A percentile compares a stretch with the other conserved stretches of the same genome.
Evolutionary conservation across 177 flowering plant species (phyloP).

Genomic region (Tripterygium wilfordii): DNA sequence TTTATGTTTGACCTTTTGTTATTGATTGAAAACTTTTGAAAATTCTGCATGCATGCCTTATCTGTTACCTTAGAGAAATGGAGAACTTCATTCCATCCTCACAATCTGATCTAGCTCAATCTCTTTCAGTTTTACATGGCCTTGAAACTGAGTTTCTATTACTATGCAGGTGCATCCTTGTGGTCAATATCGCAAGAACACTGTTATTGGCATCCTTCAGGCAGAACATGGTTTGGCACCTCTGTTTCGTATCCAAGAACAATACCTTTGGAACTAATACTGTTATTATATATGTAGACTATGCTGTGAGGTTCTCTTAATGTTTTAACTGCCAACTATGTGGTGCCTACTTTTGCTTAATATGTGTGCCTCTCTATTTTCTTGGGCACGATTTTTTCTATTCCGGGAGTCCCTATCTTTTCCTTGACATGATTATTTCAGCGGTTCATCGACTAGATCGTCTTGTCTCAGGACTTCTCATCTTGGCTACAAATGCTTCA

Average conservation of each 20-base stretch:
- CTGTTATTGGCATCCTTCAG: slow-evolving; percentile 87
- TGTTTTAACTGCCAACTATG: too few species aligned
- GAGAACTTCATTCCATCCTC: background rate
- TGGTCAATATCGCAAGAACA: slow-evolving; percentile 97
- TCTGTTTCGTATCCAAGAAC: slow-evolving; percentile 80
- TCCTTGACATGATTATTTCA: slow-evolving; percentile 27
- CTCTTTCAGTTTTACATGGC: slow-evolving; percentile 1
- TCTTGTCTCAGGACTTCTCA: slow-evolving; percentile 89
- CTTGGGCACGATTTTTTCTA: too few species aligned
- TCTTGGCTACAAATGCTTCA: slow-evolving; percentile 77
- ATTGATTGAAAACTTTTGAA: too few species aligned
- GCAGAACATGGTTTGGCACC: slow-evolving; percentile 90
- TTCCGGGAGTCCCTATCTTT: slow-evolving; percentile 1
- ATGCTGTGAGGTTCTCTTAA: too few species aligned
- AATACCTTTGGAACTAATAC: too few species aligned
- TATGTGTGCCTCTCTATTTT: too few species aligned
- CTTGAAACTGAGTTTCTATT: slow-evolving; percentile 11
- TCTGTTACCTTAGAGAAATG: background rate
- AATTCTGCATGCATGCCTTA: background rate
- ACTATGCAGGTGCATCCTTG: slow-evolving; percentile 86
- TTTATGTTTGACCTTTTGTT: too few species aligned
- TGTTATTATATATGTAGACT: too few species aligned
- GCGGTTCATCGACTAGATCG: slow-evolving; percentile 94
- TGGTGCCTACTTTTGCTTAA: too few species aligned
- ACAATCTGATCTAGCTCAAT: background rate